These are phyloP conservation scores for Juglanconis juglandina DNA, from an alignment of 2,329 filamentous ascomycete species.

Conservation along the genomic window DNA sequence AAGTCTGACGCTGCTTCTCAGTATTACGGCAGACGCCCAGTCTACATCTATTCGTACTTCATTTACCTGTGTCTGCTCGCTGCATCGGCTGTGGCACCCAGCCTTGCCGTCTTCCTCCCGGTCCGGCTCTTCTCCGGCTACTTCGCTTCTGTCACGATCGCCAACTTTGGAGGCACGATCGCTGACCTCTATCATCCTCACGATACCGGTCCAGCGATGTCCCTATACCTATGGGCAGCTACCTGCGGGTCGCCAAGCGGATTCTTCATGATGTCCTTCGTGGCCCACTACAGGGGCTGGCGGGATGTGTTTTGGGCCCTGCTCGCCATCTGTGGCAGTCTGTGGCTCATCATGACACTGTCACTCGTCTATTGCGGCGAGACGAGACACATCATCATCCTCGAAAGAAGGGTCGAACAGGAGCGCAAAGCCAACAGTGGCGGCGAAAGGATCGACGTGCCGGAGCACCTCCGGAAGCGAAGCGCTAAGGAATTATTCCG, in stretches of 20 bases:
- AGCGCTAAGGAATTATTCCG: conserved; percentile 35
- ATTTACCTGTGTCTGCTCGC: conserved; percentile 40
- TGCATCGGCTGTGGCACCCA: conserved; percentile 39
- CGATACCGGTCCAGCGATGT: conserved; percentile 35
- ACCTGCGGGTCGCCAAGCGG: conserved; percentile 43
- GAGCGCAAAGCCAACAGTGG: conserved; percentile 24
- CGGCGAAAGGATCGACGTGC: conserved; percentile 29
- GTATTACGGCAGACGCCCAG: conserved; percentile 39
- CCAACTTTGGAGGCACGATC: conserved; percentile 41
- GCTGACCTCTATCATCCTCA: conserved; percentile 41
- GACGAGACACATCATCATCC: conserved; percentile 32
- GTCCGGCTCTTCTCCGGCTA: conserved; percentile 42
- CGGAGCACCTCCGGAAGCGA: conserved; percentile 35
- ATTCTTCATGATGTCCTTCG: conserved; percentile 42
- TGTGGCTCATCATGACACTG: conserved; percentile 40
- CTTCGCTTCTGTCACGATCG: conserved; percentile 37
- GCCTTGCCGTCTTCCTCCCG: conserved; percentile 37
- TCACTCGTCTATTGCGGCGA: conserved; percentile 37
- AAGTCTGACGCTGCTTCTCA: conserved; percentile 20
- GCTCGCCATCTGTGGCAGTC: conserved; percentile 39
- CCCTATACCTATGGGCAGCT: conserved; percentile 39
- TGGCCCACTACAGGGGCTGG: conserved; percentile 41
- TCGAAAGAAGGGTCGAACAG: conserved; percentile 31
- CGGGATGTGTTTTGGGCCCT: conserved; percentile 42
- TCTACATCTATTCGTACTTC: conserved; percentile 40